phyloP scores from a whole-genome alignment of 352 stramenopile genomes.

The Pythium apleroticum region DNA sequence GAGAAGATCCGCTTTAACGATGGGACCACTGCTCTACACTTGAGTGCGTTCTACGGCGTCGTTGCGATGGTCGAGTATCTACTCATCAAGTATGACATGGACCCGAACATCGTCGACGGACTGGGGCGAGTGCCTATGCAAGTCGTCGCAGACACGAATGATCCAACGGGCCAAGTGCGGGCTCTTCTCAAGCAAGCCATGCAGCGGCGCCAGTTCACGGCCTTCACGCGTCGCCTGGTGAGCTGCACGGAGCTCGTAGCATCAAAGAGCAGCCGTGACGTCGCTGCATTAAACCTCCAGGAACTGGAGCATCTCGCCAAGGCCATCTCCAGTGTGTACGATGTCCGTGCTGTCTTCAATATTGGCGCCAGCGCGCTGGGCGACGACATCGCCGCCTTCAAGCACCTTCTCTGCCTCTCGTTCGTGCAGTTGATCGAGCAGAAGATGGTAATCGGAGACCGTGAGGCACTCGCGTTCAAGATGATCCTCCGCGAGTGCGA shows the following conservation, averaged over 20 bases:
- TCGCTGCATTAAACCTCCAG: not conserved
- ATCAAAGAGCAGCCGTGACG: not conserved
- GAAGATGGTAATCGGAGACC: not conserved
- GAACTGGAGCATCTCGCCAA: not conserved
- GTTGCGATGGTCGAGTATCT: not conserved
- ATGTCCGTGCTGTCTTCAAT: not conserved
- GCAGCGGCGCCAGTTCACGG: not conserved
- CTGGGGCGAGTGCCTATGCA: not conserved
- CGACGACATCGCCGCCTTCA: not conserved
- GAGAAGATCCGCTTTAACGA: not conserved
- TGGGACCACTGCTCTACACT: not conserved
- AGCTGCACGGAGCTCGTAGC: not conserved
- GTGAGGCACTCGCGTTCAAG: not conserved
- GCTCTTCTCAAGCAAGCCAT: not conserved
- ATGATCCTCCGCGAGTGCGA: not conserved
- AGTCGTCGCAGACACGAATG: not conserved
- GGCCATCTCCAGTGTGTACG: slow-evolving; percentile 2
- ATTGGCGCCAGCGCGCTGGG: not conserved
- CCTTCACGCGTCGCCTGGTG: not conserved
- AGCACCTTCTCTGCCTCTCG: not conserved
- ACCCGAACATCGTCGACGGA: not conserved
- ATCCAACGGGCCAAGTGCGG: not conserved
- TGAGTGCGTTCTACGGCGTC: not conserved
- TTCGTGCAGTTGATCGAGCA: slow-evolving; percentile 3
- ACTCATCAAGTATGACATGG: not conserved